These are phyloP conservation scores for Colletotrichum higginsianum DNA, from an alignment of 2,329 filamentous ascomycete species.

Conservation along the genomic window DNA sequence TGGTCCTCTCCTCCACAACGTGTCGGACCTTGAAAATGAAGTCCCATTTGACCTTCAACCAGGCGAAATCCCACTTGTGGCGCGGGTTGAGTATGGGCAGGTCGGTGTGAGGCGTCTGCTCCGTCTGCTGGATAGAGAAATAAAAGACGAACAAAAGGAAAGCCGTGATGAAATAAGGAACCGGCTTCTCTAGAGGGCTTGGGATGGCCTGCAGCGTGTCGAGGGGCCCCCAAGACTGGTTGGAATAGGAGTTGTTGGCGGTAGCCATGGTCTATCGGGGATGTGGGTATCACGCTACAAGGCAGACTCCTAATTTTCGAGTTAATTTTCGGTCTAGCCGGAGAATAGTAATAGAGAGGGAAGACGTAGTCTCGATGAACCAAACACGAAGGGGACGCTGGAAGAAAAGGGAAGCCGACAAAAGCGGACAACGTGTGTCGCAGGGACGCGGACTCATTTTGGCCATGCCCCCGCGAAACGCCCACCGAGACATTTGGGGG, in stretches of 20 bases:
- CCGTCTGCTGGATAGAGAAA: conserved; percentile 32
- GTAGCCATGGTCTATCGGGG: conserved; percentile 32
- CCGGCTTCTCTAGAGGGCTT: conserved; percentile 34
- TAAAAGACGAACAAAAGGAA: conserved; percentile 38
- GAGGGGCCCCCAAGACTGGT: conserved; percentile 34
- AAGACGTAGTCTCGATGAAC: not conserved
- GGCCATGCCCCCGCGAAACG: conserved; percentile 31
- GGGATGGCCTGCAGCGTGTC: conserved; percentile 37
- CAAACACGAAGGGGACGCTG: conserved; percentile 9
- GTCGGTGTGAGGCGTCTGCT: conserved; percentile 19
- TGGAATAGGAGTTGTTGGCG: conserved; percentile 35
- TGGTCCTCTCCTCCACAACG: conserved; percentile 23
- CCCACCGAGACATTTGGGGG: conserved; percentile 8
- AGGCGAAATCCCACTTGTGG: conserved; percentile 31
- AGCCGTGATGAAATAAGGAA: conserved; percentile 37
- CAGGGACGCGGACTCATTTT: conserved; percentile 36
- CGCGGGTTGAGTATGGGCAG: conserved; percentile 20
- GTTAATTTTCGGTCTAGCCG: not conserved
- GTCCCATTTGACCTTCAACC: conserved; percentile 34
- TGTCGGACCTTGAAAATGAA: conserved; percentile 17
- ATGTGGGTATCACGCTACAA: conserved; percentile 7
- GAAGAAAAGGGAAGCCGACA: conserved; percentile 38
- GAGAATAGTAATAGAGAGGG: not conserved
- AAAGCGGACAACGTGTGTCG: conserved; percentile 27
- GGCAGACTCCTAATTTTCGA: conserved; percentile 2